These are phyloP conservation scores for Darksidea phi DNA, from an alignment of 495 filamentous ascomycete species.

Conservation along the genomic window DNA sequence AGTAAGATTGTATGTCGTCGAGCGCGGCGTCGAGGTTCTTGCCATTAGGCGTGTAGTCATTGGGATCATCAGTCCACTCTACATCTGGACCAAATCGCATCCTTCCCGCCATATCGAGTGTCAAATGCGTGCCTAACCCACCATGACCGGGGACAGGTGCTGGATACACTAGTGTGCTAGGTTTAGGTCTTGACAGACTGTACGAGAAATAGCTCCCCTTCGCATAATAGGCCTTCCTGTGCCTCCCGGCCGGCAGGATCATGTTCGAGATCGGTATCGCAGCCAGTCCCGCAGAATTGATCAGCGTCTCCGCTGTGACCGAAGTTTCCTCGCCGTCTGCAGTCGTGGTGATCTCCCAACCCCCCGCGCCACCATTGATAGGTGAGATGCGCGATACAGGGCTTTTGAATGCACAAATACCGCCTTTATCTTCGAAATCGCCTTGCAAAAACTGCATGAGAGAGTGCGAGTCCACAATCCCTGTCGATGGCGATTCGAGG, in stretches of 20 bases:
- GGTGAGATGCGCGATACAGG: slow-evolving; percentile 60
- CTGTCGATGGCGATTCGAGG: slow-evolving; percentile 78
- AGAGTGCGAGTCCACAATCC: slow-evolving; percentile 84
- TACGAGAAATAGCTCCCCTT: slow-evolving; percentile 97
- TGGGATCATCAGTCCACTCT: slow-evolving; percentile 77
- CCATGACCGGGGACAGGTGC: slow-evolving; percentile 74
- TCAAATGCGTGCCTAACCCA: slow-evolving; percentile 90
- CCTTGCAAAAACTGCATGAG: slow-evolving; percentile 79
- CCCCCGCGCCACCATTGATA: slow-evolving; percentile 48
- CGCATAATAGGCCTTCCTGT: slow-evolving; percentile 69
- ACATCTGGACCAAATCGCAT: slow-evolving; percentile 94
- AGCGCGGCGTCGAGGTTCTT: slow-evolving; percentile 66
- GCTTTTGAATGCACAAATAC: slow-evolving; percentile 66
- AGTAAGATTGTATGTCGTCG: slow-evolving; percentile 70
- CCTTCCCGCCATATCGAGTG: slow-evolving; percentile 80
- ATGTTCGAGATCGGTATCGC: slow-evolving; percentile 79
- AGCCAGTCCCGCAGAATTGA: slow-evolving; percentile 83
- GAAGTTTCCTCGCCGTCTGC: slow-evolving; percentile 45
- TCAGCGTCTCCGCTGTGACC: slow-evolving; percentile 70
- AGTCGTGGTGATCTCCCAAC: slow-evolving; percentile 57
- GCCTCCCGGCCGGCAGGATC: slow-evolving; percentile 62
- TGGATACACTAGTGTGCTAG: slow-evolving; percentile 81
- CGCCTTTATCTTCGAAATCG: slow-evolving; percentile 72
- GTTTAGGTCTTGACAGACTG: slow-evolving; percentile 59
- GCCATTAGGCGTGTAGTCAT: slow-evolving; percentile 56